A percentile compares a stretch with the other conserved stretches of the same genome.
phyloP scores from a whole-genome alignment of 2,329 filamentous ascomycete genomes.

The Diplodia scrobiculata region DNA sequence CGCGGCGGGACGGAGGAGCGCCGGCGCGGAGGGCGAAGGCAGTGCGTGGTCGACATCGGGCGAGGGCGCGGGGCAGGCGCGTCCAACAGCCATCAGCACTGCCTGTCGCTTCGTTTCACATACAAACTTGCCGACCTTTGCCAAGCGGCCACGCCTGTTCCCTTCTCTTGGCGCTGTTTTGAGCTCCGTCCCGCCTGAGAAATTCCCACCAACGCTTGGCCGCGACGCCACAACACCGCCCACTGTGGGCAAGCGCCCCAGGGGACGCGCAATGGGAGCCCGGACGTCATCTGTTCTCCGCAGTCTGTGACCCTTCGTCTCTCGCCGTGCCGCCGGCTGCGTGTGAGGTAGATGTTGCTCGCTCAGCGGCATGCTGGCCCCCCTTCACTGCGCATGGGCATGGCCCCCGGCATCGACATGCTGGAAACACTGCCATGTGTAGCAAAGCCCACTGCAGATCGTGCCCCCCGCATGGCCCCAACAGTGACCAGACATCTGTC shows the following conservation, averaged over 20 bases:
- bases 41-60: no score
- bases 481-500: neutral
- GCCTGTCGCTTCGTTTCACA: constrained; percentile 17
- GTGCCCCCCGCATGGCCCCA: neutral
- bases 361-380: no score
- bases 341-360: no score
- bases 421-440: neutral
- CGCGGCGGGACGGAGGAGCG: constrained; percentile 18
- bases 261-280: constrained; percentile 23
- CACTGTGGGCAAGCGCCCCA: neutral
- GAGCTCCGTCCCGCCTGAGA: constrained; percentile 3
- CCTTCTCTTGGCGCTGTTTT: constrained; percentile 12
- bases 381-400: neutral
- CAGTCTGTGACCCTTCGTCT: neutral
- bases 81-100: neutral
- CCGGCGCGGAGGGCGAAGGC: neutral
- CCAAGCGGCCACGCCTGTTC: neutral
- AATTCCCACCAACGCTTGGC: constrained; percentile 24
- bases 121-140: neutral
- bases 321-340: no score
- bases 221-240: constrained; percentile 6
- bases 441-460: constrained; percentile 16
- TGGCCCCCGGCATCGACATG: neutral
- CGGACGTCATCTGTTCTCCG: constrained; percentile 4
- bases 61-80: neutral